Base-by-base conservation (phyloP, 2,329 filamentous ascomycete genomes). In the Trichoderma koningiopsis region DNA sequence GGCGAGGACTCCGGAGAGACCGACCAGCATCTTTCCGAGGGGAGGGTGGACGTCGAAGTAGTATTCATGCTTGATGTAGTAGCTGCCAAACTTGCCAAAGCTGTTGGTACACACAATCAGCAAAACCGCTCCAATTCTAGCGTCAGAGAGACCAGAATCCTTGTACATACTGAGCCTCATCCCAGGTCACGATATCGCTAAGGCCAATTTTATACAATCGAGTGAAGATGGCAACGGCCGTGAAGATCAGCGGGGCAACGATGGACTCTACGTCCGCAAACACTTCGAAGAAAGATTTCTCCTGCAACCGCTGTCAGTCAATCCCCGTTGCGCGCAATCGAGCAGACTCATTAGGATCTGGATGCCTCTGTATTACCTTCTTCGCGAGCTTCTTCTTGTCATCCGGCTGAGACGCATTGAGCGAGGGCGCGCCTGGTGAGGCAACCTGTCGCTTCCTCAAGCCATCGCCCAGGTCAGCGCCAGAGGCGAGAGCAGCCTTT, bases 31-130 rank as follows among this genome's bases (percentile, higher is more conserved):
- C 86, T 99, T 99, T 79, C 96, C 96, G 71, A 99, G 89, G 67
- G 96, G 96, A 73, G 96, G 96, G 81, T 97, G 93, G 70, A 96
- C 92, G 73, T 83, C 81, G 76, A 99, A 99, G 87, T 99, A 99
- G 86, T 98, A 97, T 82, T 99, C 96, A 81, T 95, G 93, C 82
- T 99, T 97, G 79, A 99, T 90, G 81, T 99, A 99, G 83, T 99
- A 95, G 76, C 95, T 98, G 73, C 96, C 96, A 81, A 99, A 99
- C 84, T 99, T 99, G 79, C 93, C 93, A 81, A 96, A 96, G 81
- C 91, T 93, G 72, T 22, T 14, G 33, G 13, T 3, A 13, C 22
- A 64, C 40, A 11, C 47, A 57, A 37, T 75, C 71, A 73, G 71
- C 59, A 47, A 37, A 67, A 22, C 29, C n/a, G 40, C 27, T 59